Evolutionary conservation across 1,139 yeast genomes (phyloP), one percentile per base, ranked within the genome.

Genomic region (Williopsis jadinii): DNA sequence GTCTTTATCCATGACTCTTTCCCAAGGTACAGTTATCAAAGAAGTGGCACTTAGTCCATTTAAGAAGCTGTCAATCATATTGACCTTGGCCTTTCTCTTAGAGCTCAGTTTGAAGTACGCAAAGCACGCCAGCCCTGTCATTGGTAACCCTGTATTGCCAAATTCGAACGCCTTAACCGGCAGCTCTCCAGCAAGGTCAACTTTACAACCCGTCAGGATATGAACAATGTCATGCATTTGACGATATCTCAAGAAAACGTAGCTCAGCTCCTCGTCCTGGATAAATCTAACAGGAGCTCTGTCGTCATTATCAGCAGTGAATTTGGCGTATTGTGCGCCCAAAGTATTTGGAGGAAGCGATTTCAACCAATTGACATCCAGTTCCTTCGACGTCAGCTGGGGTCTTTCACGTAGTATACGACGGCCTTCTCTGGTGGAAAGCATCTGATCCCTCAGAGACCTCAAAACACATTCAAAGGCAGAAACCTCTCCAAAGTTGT

Each of bases 141-240:
- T 90, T 14, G 97, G 97, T 37, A 94, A 77, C 2, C 96, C 95
- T 46, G 92, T 75, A 60, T 92, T 92, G 61, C 92, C 84, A 58
- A 80, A 95, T 62, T 92, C 99, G 53, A 94, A 79, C 27, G 90
- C 84, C 62, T 92, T 92, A 26, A 92, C 84, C 0, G 96, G 87
- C 39, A 92, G 84, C 59, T 92, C 99, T 13, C 98, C 99, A 57
- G 92, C 98, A 52, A 94, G 78, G 34, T 85, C 82, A 35, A 90
- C 85, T 0, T 97, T 97, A 40, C 87, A 70, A 9, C 95, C 94
- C 0, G 95, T 84, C 32, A 92, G 71, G 2, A 97, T 87, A 60
- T 92, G 99, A 58, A 88, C 92, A 56, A 92, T 92, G 60, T 92
- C 99, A 55, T 92, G 99, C 58, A 97, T 90, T 59, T 92, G 97